Base-by-base conservation (phyloP, 257 asterid species). In the Leptodermis oblonga region DNA sequence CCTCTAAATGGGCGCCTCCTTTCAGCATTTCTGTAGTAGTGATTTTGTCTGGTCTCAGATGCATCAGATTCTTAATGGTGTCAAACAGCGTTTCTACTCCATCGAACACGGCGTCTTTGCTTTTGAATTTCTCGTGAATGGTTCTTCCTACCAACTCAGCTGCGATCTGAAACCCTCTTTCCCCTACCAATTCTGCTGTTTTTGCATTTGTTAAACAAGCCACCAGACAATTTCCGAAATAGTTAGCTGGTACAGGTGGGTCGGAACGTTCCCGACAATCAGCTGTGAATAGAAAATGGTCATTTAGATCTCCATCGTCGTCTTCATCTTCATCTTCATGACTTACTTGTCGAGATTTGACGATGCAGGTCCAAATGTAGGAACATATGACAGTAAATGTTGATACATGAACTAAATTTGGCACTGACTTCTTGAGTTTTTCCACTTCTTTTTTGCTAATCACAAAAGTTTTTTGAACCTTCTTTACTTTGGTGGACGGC, bases 211-310 rank as follows among this genome's bases (percentile, higher is more conserved):
- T 56, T 1, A 28, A 13, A 54, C 72, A 69, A 36, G n/a, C 28
- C 0, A 68, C 70, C 12, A 82, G 25, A 56, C 85, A 77, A 15
- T 82, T 84, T 1, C 89, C 89, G 37, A 84, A 79, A 70, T 78
- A 84, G 5, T 76, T 45, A 23, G 36, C 37, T 0, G 86, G 78
- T 22, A 79, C 22, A 7, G 82, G 79, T 51, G 86, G 86, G 33
- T 48, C 37, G 20, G 70, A 54, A 0, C 82, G 70, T 2, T 58
- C 43, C 5, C 86, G 76, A 13, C 81, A 69, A 20, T 84, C 78
- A 14, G 77, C 82, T 0, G 62, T 51, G 25, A 37, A 68, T 1
- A 14, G 0, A 59, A 81, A 74, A 65, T 49, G n/a, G 37, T 68
- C 74, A 7, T 3, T 4, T 62, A n/a, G n/a, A n/a, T 69, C 79